Base-by-base conservation (phyloP, 2,329 filamentous ascomycete genomes). In the Aspergillus ruber region DNA sequence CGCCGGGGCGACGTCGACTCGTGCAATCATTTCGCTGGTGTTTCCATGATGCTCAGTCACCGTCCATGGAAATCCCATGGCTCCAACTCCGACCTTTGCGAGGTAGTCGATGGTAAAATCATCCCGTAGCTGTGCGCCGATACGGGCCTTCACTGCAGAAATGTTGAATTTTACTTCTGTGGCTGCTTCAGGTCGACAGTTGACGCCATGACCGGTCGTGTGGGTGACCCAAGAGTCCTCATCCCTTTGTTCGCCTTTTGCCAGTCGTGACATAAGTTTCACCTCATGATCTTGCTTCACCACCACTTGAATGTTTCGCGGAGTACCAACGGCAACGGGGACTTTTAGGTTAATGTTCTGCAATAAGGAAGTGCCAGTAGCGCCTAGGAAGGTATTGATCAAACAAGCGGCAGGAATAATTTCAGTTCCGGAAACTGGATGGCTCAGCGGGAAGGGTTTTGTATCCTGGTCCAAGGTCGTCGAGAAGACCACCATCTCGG, bases 381-480 rank as follows among this genome's bases (percentile, higher is more conserved):
- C 69, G 18, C 64, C 54, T 12, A 63, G 45, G 44, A 73, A 71
- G 1, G 67, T 74, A 50, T 74, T 73, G 40, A 73, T 56, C 20
- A 70, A 58, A 2, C 66, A 65, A 2, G 69, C 71, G 2, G 70
- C 72, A 2, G 72, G 72, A 5, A 74, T 59, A 33, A 74, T 74
- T 49, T 74, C 70, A 1, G 69, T 69, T 4, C 68, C 70, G 39
- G 67, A 60, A 1, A 74, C 56, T 6, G 64, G 69, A 52, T 74
- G 70, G 15, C 47, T 62, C 2, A 68, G 59, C 3, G 71, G 71
- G 53, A 73, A 74, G 0, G 71, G 71, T 46, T 71, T 73, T 0
- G 51, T 63, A 12, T 61, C 58, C 4, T 68, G 56, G 44, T 71
- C 62, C 2, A 74, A 50, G 4, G 50, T 59, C 1, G 67, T 73